Base-by-base conservation (phyloP, 805 yeast species). In the Ogataea methanolica region DNA sequence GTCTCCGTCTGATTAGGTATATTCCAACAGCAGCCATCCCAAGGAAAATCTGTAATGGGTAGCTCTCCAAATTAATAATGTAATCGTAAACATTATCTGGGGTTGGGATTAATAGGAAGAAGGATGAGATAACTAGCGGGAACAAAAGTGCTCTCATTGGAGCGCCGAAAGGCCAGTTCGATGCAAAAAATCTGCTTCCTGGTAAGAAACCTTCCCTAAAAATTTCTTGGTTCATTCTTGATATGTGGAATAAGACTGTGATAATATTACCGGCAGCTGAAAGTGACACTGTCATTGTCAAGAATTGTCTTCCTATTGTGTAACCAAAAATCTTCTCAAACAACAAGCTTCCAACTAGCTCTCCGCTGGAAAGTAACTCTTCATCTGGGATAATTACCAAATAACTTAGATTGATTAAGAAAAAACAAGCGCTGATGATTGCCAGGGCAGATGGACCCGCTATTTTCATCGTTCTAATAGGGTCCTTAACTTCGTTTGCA, bases 221-320 rank as follows among this genome's bases (percentile, higher is more conserved):
- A 1, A 75, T 76, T 56, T 79, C 84, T 57, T 79, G 84, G 51
- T 74, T 74, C 59, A 75, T 72, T 50, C 83, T 65, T 1, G 81
- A 75, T 19, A 76, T 69, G 16, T 78, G 74, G 56, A 76, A 79
- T 37, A 78, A 54, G 7, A 79, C 83, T 17, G 78, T 80, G 50
- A 78, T 71, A 5, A 78, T 72, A 52, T 79, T 79, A 2, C 83
- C 82, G 3, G 76, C 83, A 5, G 82, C 74, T 43, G 79, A 76
- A 19, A 76, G 50, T 0, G 83, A 82, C 14, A 78, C 70, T 1
- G 79, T 66, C 38, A 76, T 57, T 0, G 82, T 75, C 36, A 79
- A 65, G 34, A 79, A 59, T 45, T 68, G 70, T 41, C 71, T 62
- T 1, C 84, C 83, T n/a, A 78, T 50, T 17, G 63, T 62, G 47